Percentiles rank a stretch among this genome's conserved stretches.
Evolutionary conservation across 2,329 filamentous ascomycete genomes (phyloP).

Genomic region (Clonostachys solani): DNA sequence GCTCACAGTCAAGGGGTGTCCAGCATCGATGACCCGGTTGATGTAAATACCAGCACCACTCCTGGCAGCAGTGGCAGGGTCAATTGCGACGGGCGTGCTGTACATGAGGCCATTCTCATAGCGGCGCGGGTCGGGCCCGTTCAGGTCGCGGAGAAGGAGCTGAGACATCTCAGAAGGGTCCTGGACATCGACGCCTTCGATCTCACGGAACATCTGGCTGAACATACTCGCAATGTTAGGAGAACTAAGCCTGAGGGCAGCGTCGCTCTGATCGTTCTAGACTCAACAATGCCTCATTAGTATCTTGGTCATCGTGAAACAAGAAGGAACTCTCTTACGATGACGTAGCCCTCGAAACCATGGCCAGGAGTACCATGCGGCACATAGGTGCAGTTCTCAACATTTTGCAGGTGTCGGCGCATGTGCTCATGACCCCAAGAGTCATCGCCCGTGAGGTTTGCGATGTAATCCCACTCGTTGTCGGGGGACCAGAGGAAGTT

Average conservation of each 20-base stretch:
- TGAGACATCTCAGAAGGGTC: conserved; percentile 4
- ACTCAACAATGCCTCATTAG: no score
- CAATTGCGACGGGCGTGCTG: background rate
- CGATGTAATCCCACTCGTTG: conserved; percentile 44
- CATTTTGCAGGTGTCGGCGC: conserved; percentile 38
- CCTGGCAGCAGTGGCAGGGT: background rate
- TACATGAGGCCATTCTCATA: conserved; percentile 12
- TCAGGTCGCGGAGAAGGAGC: conserved; percentile 22
- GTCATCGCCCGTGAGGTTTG: conserved; percentile 40
- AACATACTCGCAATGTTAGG: background rate
- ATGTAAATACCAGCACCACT: conserved; percentile 1
- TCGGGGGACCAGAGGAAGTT: conserved; percentile 44
- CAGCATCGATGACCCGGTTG: background rate
- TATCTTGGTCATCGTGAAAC: background rate
- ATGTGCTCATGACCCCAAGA: conserved; percentile 45
- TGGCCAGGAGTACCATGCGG: conserved; percentile 30
- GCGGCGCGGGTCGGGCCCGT: conserved; percentile 11
- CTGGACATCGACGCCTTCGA: conserved; percentile 1
- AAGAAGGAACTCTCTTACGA: conserved; percentile 20
- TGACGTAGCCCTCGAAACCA: conserved; percentile 47
- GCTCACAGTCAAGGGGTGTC: conserved; percentile 5
- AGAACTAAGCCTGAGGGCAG: no score
- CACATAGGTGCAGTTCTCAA: conserved; percentile 43
- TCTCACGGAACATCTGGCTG: conserved; percentile 2
- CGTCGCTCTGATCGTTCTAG: no score